These are phyloP conservation scores for Monosporascus sp. DNA, from an alignment of 2,329 filamentous ascomycete genomes.

Conservation along the genomic window DNA sequence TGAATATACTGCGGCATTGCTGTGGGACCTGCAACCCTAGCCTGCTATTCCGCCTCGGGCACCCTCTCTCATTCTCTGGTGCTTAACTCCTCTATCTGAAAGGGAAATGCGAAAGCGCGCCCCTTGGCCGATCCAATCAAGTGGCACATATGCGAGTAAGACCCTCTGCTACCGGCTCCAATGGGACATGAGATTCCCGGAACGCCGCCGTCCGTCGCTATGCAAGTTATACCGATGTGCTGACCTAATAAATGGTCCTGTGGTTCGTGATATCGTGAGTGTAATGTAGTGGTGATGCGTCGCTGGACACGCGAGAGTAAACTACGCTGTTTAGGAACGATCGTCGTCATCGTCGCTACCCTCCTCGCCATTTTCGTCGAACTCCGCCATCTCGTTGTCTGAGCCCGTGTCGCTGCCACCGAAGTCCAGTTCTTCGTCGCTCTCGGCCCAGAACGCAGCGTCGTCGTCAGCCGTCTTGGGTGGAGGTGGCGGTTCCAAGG, in stretches of 20 bases:
- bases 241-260: slow-evolving; percentile 5
- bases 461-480: slow-evolving; percentile 65
- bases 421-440: slow-evolving; percentile 72
- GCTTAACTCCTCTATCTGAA: slow-evolving; percentile 7
- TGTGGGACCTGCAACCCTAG: neutral
- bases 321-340: slow-evolving; percentile 21
- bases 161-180: slow-evolving; percentile 6
- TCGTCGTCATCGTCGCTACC: slow-evolving; percentile 48
- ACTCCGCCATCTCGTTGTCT: slow-evolving; percentile 56
- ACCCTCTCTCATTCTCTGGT: neutral
- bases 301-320: neutral
- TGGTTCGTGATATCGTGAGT: neutral
- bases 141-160: slow-evolving; percentile 2
- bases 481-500: slow-evolving; percentile 54
- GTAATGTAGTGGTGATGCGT: neutral
- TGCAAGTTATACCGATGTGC: slow-evolving; percentile 21
- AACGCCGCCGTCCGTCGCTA: slow-evolving; percentile 27
- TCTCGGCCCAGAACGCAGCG: slow-evolving; percentile 77
- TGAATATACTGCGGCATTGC: slow-evolving; percentile 1
- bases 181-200: slow-evolving; percentile 11
- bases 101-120: slow-evolving; percentile 8
- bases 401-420: slow-evolving; percentile 64
- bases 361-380: slow-evolving; percentile 50
- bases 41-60: neutral
- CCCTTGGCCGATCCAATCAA: slow-evolving; percentile 7